Base-by-base conservation (phyloP, 768 basidiomycete species). In the Hydnomerulius pinastri region DNA sequence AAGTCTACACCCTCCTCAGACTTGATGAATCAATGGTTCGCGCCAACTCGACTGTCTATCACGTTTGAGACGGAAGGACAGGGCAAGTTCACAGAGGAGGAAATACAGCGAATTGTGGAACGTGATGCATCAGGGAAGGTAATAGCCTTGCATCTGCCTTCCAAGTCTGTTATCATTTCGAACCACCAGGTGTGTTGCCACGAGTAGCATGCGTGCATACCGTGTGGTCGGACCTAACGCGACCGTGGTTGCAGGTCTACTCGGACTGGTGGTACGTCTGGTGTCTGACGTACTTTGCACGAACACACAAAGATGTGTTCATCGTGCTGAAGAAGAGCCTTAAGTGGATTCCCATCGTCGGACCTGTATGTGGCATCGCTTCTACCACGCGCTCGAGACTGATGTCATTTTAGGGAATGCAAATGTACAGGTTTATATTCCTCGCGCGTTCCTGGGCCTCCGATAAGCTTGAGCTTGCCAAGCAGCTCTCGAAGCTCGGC, bases 311-410 rank as follows among this genome's bases (percentile, higher is more conserved):
- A 53, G 80, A 91, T 54, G 79, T 98, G 28, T 87, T 84, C 67
- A 99, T 99, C 62, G 86, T 96, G 15, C 74, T 98, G 50, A 99
- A 98, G 78, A 90, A 88, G 65, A 89, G 86, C 59, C 75, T 98
- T 51, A 89, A 89, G 60, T 86, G 83, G 77, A 65, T 96, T 3
- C 96, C 96, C 15, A 65, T 99, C 40, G 66, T 94, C 23, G 96
- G 96, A 12, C 92, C 91, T 86, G 93, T 93, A 70, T 47, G 79
- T 62, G 43, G 10, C 44, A 29, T 41, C 45, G 43, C 27, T 15
- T 21, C 37, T 36, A 39, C 25, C 9, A n/a, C 32, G 9, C 23
- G 30, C 49, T 39, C 42, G 30, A 27, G 18, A 42, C 54, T 61
- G 24, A 60, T 42, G 27, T 27, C 17, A 30, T 33, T 9, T 12